These are phyloP conservation scores for Phytophthora europaea DNA, from an alignment of 352 stramenopile species.

Conservation along the genomic window DNA sequence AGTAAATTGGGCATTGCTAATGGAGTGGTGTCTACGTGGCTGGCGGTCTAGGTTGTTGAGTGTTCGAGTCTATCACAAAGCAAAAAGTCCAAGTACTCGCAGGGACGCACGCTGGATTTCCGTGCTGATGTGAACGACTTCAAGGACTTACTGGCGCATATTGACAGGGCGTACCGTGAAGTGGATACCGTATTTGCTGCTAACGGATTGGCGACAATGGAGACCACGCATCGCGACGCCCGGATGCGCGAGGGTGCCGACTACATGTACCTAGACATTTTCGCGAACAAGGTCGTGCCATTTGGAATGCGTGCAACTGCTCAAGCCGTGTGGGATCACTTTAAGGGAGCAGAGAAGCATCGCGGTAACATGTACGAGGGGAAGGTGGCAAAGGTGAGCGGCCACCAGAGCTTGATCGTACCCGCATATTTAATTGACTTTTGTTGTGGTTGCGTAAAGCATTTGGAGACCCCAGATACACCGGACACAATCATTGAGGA, in stretches of 20 bases:
- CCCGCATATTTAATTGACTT: constrained; percentile 9
- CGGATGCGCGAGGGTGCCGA: constrained; percentile 50
- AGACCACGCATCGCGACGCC: constrained; percentile 48
- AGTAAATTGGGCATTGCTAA: background rate
- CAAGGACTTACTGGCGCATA: constrained; percentile 41
- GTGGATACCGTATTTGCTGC: constrained; percentile 48
- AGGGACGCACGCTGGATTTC: constrained; percentile 47
- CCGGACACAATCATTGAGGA: constrained; percentile 54
- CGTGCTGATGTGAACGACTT: constrained; percentile 47
- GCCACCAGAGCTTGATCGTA: background rate
- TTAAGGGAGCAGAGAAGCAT: constrained; percentile 54
- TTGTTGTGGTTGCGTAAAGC: constrained; percentile 34
- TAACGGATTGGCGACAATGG: constrained; percentile 48
- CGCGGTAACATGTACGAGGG: constrained; percentile 53
- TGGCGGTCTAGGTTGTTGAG: constrained; percentile 29
- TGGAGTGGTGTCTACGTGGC: constrained; percentile 16
- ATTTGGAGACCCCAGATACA: constrained; percentile 44
- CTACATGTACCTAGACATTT: constrained; percentile 59
- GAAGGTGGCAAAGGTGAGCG: constrained; percentile 48
- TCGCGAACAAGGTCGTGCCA: constrained; percentile 55
- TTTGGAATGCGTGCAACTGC: constrained; percentile 52
- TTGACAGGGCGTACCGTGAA: constrained; percentile 47
- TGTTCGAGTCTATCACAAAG: constrained; percentile 43
- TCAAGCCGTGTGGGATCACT: constrained; percentile 54
- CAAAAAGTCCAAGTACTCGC: constrained; percentile 48